These are phyloP conservation scores for Dendrobium catenatum DNA, from an alignment of 106 monocot species.

Conservation along the genomic window DNA sequence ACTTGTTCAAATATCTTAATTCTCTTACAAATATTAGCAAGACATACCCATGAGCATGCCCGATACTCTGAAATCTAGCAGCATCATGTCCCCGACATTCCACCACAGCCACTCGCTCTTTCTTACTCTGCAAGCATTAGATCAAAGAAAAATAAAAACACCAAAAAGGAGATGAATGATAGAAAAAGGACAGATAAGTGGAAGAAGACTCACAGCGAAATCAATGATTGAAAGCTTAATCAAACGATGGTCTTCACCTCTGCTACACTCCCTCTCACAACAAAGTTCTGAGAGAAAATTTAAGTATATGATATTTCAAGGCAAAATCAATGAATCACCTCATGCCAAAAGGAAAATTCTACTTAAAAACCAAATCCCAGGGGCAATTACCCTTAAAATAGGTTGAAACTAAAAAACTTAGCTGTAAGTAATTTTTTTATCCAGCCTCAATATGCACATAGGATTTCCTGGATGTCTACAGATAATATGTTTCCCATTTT, in stretches of 20 bases:
- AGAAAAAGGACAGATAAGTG: background rate
- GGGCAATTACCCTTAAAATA: too few relatives aligned
- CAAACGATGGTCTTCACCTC: constrained; percentile 92
- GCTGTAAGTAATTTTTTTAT: too few relatives aligned
- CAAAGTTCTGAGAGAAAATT: constrained; percentile 37
- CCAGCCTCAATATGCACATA: too few relatives aligned
- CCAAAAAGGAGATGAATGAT: background rate
- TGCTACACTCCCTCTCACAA: constrained; percentile 94
- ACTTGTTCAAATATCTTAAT: background rate
- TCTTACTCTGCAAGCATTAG: constrained; percentile 50
- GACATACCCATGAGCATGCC: constrained; percentile 78
- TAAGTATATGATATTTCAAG: background rate
- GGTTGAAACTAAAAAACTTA: too few relatives aligned
- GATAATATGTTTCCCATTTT: too few relatives aligned
- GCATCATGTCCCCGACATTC: constrained; percentile 97
- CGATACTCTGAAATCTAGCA: constrained; percentile 66
- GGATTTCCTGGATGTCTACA: too few relatives aligned
- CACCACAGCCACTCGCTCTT: constrained; percentile 59
- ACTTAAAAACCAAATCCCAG: too few relatives aligned
- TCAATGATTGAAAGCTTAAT: constrained; percentile 89
- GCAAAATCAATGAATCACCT: background rate
- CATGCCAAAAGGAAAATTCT: too few relatives aligned
- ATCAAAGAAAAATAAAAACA: background rate
- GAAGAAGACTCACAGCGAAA: constrained; percentile 50
- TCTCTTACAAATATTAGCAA: background rate